Base-by-base conservation (phyloP, 2,329 filamentous ascomycete genomes). In the Neofusicoccum umdonicola region DNA sequence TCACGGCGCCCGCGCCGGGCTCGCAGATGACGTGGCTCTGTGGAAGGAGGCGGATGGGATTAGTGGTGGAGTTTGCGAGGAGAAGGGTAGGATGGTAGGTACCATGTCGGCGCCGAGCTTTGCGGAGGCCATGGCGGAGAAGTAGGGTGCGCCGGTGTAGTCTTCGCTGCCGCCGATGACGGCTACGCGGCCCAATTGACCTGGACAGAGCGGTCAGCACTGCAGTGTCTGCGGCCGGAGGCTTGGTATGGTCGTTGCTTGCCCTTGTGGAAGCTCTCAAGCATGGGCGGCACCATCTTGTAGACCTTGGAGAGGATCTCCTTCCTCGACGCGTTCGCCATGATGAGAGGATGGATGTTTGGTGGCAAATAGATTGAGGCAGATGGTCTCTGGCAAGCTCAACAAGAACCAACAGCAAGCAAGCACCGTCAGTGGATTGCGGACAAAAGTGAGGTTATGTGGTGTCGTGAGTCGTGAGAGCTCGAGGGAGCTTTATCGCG, bases 181-280 rank as follows among this genome's bases (percentile, higher is more conserved):
- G 61, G 88, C 95, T 62, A 99, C 88, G 63, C 95, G 87, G 4
- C 95, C 95, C 69, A 97, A 84, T 79, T 98, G 94, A 66, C 95
- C 94, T 96, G 35, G 2, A 71, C 4, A n/a, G 19, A 4, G 45
- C 4, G 27, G 7, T 76, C 67, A 74, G 68, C 44, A 47, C 34
- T 22, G 8, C 2, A 12, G 4, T 19, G 3, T 8, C 31, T 31
- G n/a, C 13, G 7, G 27, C 17, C 3, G 39, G 15, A 41, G 7
- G 44, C 13, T 27, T 4, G 6, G 31, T 48, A 39, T 12, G 22
- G 19, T 12, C 37, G 22, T 15, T 9, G 35, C 64, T 51, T 74
- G 92, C 94, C 95, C 84, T 99, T 99, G 80, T 98, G 95, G 76
- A 98, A 98, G 74, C 87, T 91, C 75, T 95, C 91, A 62, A 97